Evolutionary conservation across 2,329 filamentous ascomycete genomes (phyloP), one percentile per base, ranked within the genome.

Genomic region (Exophiala sp.): DNA sequence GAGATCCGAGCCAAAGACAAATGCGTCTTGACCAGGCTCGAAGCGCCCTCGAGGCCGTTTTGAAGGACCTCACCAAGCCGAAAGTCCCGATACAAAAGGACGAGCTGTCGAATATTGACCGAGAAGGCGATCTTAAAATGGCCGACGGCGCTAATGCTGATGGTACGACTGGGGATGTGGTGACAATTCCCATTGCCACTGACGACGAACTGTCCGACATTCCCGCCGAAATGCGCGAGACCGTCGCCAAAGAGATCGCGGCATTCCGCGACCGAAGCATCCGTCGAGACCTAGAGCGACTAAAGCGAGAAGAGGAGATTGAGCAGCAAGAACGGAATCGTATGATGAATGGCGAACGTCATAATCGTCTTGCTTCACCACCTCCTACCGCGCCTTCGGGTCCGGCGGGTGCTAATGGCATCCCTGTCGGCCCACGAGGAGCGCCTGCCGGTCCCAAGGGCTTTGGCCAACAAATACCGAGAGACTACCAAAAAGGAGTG

Each of bases 191-290:
- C 2, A 77, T 95, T 24, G 82, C 84, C 1, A 80, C 86, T 45
- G 93, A 98, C 56, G 94, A 98, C 63, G 93, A 98, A 64, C 75
- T 98, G 38, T 85, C 90, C 16, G 93, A 98, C 62, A 96, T 98
- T 41, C 93, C 93, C 0, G 85, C 88, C 1, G 93, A 97, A 65
- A 94, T 95, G 88, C 83, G 93, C 19, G 93, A 95, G 65, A 90
- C 88, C 0, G 93, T 98, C 13, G 88, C 93, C 0, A 85, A 85
- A 50, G 94, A 98, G 66, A 98, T 98, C 62, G 83, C 88, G 0
- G 87, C 90, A 0, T 98, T 98, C 73, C 80, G 93, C 58, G 93
- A 98, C 59, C 80, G 91, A 16, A 96, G 91, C 60, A 95, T 83
- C 52, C 82, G 86, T 54, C 79, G 91, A 32, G 93, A 98, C 64